Conservation (phyloP, 208 protist species). For the Tetramitus jugosus region DNA sequence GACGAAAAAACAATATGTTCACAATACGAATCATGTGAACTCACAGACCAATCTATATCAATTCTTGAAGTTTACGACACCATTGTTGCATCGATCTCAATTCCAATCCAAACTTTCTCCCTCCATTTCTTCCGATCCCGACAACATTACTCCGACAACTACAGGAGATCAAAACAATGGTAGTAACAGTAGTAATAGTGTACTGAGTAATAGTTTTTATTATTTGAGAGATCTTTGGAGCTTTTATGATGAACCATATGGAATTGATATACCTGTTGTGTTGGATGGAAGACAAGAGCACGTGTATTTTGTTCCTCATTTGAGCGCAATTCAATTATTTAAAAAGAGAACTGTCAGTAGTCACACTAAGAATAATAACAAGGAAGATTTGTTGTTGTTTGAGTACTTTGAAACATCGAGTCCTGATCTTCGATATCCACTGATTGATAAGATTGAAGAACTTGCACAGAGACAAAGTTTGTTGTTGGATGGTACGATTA, state of each 20-base stretch:
- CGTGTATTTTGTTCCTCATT: constrained; percentile 24
- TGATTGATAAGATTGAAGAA: constrained; percentile 21
- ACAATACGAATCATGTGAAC: too few relatives aligned
- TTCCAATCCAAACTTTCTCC: too few relatives aligned
- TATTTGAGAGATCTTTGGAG: constrained; percentile 12
- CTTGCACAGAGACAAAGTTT: not conserved
- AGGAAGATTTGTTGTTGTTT: constrained; percentile 1
- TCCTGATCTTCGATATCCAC: constrained; percentile 16
- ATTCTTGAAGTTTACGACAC: too few relatives aligned
- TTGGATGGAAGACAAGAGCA: not conserved
- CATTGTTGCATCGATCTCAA: too few relatives aligned
- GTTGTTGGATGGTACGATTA: not conserved
- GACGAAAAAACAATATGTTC: too few relatives aligned
- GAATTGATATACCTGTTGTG: not conserved
- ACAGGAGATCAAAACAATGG: too few relatives aligned
- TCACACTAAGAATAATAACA: too few relatives aligned
- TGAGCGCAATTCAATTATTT: constrained; percentile 16
- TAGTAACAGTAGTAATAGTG: too few relatives aligned
- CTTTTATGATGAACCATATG: constrained; percentile 23
- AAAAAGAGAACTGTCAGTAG: not conserved
- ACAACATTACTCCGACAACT: too few relatives aligned
- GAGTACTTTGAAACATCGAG: constrained; percentile 11
- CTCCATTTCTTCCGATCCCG: too few relatives aligned
- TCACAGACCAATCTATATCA: too few relatives aligned
- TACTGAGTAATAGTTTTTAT: too few relatives aligned